Conservation (phyloP, 495 filamentous ascomycete genomes). For the Neurospora hispaniola region DNA sequence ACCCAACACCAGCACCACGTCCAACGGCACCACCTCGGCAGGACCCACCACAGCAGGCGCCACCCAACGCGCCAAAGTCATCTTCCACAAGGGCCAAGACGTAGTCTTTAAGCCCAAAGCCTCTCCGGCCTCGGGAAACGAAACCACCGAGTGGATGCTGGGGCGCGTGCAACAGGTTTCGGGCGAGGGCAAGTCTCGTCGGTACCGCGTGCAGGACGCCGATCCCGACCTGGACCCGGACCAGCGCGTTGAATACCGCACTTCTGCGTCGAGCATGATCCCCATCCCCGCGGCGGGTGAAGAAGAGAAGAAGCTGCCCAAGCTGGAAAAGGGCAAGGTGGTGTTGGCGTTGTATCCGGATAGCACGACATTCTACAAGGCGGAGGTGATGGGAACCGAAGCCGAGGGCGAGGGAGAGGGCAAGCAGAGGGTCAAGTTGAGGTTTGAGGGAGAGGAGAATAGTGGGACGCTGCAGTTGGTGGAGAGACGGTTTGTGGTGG, state of each 20-base stretch:
- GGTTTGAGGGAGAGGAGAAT: conserved; percentile 82
- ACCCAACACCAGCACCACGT: conserved; percentile 10
- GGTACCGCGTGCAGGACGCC: conserved; percentile 90
- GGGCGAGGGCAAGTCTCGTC: conserved; percentile 77
- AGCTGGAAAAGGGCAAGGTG: conserved; percentile 67
- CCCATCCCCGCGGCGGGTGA: conserved; percentile 49
- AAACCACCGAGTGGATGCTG: conserved; percentile 76
- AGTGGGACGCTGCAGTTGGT: conserved; percentile 69
- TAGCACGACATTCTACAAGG: conserved; percentile 95
- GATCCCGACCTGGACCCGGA: conserved; percentile 69
- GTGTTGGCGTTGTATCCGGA: conserved; percentile 79
- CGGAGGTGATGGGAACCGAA: conserved; percentile 75
- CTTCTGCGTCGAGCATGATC: conserved; percentile 70
- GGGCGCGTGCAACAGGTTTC: conserved; percentile 76
- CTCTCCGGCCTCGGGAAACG: conserved; percentile 37
- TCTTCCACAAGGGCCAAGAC: conserved; percentile 60
- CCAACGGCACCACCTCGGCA: neutral
- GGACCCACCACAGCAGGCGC: conserved; percentile 1
- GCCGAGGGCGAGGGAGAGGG: conserved; percentile 11
- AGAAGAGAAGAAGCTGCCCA: conserved; percentile 20
- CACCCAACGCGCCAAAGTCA: conserved; percentile 35
- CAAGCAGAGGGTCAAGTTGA: conserved; percentile 44
- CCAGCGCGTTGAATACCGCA: conserved; percentile 64
- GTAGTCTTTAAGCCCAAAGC: conserved; percentile 83
- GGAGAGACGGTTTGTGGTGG: conserved; percentile 67